A percentile compares a stretch with the other conserved stretches of the same genome.
These are phyloP conservation scores for Rhodosporidiobolus sp. DNA, from an alignment of 768 basidiomycete genomes.

Conservation along the genomic window DNA sequence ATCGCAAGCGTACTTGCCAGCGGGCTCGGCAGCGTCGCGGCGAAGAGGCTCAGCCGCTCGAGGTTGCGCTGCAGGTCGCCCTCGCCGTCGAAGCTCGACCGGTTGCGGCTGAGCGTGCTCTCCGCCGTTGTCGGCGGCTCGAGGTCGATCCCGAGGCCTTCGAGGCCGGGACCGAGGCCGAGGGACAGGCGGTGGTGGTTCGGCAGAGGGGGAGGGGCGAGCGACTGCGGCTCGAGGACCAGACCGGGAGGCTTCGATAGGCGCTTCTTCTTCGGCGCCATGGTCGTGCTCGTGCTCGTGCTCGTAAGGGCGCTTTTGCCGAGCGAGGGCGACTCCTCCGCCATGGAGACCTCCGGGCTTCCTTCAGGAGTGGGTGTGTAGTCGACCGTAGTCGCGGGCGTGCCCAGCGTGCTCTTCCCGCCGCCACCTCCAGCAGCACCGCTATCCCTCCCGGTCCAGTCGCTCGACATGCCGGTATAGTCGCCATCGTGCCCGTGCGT, in stretches of 20 bases:
- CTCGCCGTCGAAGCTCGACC: slow-evolving; percentile 13
- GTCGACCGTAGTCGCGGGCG: slow-evolving; percentile 6
- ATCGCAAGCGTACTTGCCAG: neutral
- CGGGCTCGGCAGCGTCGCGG: slow-evolving; percentile 28
- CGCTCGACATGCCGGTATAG: neutral
- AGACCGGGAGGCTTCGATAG: neutral
- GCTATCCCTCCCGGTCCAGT: neutral
- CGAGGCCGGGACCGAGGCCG: neutral
- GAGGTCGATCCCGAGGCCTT: slow-evolving; percentile 22
- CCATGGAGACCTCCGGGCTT: neutral
- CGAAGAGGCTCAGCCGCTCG: slow-evolving; percentile 20
- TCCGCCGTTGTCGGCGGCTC: neutral
- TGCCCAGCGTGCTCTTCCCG: neutral
- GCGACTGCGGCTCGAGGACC: neutral
- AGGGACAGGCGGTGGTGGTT: neutral
- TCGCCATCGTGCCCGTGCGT: slow-evolving; percentile 12
- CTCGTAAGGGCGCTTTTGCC: no score
- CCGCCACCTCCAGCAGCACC: no score
- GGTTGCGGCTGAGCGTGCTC: neutral
- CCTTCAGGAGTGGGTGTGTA: neutral
- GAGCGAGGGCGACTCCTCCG: neutral
- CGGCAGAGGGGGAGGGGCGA: neutral
- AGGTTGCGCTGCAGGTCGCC: slow-evolving; percentile 23
- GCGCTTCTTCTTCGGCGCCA: neutral
- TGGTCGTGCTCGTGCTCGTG: no score